These are phyloP conservation scores for Oligophagozyma castellii DNA, from an alignment of 1,139 yeast species.

Conservation along the genomic window DNA sequence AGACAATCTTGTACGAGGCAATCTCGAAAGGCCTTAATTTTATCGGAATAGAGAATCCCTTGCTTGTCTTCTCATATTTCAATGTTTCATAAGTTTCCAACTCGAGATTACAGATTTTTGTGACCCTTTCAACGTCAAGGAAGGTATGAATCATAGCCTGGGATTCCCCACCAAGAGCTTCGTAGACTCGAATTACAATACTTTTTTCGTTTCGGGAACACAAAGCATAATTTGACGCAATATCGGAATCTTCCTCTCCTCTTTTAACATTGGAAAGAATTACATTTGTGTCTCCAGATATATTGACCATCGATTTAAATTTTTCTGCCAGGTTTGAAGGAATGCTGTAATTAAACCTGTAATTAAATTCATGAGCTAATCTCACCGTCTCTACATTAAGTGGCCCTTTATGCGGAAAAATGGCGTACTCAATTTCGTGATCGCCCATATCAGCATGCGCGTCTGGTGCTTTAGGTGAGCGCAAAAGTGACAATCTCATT, in stretches of 20 bases:
- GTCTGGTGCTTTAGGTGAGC: constrained; percentile 88
- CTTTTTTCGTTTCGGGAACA: constrained; percentile 28
- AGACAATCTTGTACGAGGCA: constrained; percentile 49
- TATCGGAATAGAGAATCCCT: constrained; percentile 31
- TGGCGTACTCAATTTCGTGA: constrained; percentile 71
- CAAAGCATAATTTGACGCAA: constrained; percentile 26
- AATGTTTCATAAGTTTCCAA: constrained; percentile 33
- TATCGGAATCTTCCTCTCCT: constrained; percentile 68
- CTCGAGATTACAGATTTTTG: constrained; percentile 58
- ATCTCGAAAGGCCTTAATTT: constrained; percentile 65
- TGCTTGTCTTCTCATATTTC: constrained; percentile 13
- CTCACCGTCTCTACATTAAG: constrained; percentile 52
- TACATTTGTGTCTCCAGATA: constrained; percentile 41
- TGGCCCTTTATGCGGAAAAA: constrained; percentile 66
- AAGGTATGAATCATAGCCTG: constrained; percentile 34
- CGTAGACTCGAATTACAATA: constrained; percentile 65
- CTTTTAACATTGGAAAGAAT: constrained; percentile 71
- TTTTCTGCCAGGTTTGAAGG: constrained; percentile 47
- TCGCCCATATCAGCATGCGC: constrained; percentile 86
- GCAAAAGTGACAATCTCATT: constrained; percentile 67
- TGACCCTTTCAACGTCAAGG: constrained; percentile 36
- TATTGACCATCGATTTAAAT: constrained; percentile 65
- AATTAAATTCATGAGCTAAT: constrained; percentile 72
- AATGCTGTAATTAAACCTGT: constrained; percentile 31
- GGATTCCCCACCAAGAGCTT: constrained; percentile 69